phyloP scores from a whole-genome alignment of 2,329 filamentous ascomycete genomes.

The Exophiala alcalophila region DNA sequence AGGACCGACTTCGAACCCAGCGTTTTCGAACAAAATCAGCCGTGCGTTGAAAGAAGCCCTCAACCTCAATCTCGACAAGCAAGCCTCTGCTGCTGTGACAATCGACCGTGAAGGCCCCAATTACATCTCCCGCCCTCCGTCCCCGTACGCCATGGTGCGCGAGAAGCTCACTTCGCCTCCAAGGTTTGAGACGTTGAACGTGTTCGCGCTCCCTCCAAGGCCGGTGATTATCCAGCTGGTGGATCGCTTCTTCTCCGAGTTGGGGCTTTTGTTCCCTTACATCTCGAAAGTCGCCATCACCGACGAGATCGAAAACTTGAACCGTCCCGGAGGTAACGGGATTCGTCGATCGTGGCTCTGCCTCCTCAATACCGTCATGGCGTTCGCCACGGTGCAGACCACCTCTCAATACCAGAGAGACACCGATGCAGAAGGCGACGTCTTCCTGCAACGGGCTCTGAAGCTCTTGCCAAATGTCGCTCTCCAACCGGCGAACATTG shows the following conservation, averaged over 20 bases:
- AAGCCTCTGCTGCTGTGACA: no score
- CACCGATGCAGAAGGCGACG: not conserved
- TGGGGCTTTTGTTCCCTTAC: conserved; percentile 4
- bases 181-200: no score
- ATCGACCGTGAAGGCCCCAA: no score
- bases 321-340: not conserved
- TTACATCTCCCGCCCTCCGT: no score
- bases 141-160: no score
- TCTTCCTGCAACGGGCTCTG: conserved; percentile 4
- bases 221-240: not conserved
- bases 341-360: conserved; percentile 1
- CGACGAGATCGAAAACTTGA: not conserved
- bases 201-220: not conserved
- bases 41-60: no score
- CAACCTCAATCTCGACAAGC: no score
- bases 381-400: conserved; percentile 1
- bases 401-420: not conserved
- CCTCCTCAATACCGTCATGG: conserved; percentile 3
- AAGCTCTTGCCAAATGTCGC: not conserved
- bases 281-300: not conserved
- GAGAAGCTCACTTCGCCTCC: no score
- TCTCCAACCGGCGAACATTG: not conserved
- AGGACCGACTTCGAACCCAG: no score
- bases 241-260: conserved; percentile 1
- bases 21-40: no score